These are phyloP conservation scores for Trichoderma arundinaceum DNA, from an alignment of 2,329 filamentous ascomycete genomes.

Conservation along the genomic window DNA sequence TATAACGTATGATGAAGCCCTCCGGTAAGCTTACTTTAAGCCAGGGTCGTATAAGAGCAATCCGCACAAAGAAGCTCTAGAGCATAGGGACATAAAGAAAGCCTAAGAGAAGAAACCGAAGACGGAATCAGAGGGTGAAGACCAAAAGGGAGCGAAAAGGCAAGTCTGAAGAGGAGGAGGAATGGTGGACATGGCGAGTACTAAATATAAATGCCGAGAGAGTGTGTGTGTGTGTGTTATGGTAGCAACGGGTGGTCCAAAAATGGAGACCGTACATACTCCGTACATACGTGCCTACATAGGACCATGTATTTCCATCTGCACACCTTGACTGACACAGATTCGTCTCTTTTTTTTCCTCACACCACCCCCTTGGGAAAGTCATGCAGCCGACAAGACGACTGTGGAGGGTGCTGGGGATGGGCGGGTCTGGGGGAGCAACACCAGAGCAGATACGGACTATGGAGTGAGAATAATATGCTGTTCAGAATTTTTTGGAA, in stretches of 20 bases:
- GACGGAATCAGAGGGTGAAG: neutral
- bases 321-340: conserved; percentile 8
- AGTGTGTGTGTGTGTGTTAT: conserved; percentile 15
- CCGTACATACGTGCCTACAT: neutral
- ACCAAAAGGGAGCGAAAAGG: neutral
- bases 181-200: conserved; percentile 18
- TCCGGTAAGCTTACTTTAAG: conserved; percentile 13
- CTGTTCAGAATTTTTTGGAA: neutral
- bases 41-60: conserved; percentile 12
- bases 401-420: conserved; percentile 1
- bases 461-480: neutral
- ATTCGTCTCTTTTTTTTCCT: conserved; percentile 1
- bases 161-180: conserved; percentile 1
- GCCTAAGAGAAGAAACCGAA: neutral
- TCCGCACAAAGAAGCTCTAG: neutral
- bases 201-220: conserved; percentile 26
- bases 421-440: conserved; percentile 14
- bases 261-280: conserved; percentile 5
- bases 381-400: conserved; percentile 6
- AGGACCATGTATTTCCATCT: neutral
- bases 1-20: neutral
- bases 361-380: neutral
- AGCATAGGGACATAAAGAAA: neutral
- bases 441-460: neutral
- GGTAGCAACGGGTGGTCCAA: conserved; percentile 20